A percentile compares a stretch with the other conserved stretches of the same genome.
Conservation (phyloP, 202 grass and related monocot genomes). For the Schoenoplectus tabernaemontani region DNA sequence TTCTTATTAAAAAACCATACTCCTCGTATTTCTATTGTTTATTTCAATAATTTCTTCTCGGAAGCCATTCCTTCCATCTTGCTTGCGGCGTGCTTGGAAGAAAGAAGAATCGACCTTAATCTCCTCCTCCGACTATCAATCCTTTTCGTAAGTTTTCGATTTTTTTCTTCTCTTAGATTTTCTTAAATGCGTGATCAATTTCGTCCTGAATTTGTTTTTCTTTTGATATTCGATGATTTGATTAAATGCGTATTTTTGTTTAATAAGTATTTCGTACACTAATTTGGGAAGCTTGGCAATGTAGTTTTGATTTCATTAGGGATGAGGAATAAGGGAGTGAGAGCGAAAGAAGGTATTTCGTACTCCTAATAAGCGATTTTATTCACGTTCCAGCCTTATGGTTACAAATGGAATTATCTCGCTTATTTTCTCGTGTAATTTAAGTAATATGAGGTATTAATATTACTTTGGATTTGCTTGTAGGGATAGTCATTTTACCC, state of each 20-base stretch:
- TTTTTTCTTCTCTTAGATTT: neutral
- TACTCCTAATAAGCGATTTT: neutral
- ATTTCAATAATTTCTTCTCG: neutral
- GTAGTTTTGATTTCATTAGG: neutral
- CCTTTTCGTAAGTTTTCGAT: neutral
- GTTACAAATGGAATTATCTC: neutral
- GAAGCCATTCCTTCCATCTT: neutral
- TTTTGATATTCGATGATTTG: neutral
- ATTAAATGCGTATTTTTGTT: neutral
- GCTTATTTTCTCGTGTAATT: neutral
- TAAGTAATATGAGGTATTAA: neutral
- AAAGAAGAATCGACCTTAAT: neutral
- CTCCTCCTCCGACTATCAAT: constrained; percentile 2
- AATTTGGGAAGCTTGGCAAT: neutral
- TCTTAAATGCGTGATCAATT: neutral
- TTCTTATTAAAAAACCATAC: too few relatives aligned
- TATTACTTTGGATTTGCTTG: neutral
- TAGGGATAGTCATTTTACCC: neutral
- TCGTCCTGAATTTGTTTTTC: neutral
- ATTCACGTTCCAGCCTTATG: neutral
- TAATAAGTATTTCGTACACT: neutral
- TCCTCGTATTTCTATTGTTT: neutral
- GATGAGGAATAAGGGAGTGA: neutral
- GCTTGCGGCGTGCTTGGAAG: neutral
- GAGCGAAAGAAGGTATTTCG: neutral